phyloP scores from a whole-genome alignment of 768 basidiomycete species.

The Austroboletus eburneus region DNA sequence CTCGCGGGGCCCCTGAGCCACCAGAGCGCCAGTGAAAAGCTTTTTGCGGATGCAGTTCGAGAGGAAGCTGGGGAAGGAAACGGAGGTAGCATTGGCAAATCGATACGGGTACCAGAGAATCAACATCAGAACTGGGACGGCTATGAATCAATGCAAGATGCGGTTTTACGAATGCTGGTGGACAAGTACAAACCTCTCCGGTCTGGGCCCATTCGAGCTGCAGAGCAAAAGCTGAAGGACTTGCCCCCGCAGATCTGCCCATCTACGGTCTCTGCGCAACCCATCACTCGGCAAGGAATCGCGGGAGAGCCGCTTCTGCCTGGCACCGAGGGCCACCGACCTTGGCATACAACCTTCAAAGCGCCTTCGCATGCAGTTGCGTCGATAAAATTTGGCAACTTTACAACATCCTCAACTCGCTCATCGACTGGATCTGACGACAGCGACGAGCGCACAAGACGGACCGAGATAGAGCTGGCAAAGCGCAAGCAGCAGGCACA shows the following conservation, averaged over 20 bases:
- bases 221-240: constrained; percentile 63
- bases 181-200: constrained; percentile 84
- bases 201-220: constrained; percentile 51
- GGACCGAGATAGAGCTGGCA: constrained; percentile 45
- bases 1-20: constrained; percentile 21
- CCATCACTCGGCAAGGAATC: constrained; percentile 7
- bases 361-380: constrained; percentile 51
- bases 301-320: constrained; percentile 51
- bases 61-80: constrained; percentile 44
- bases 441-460: constrained; percentile 38
- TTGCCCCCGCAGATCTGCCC: constrained; percentile 38
- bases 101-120: constrained; percentile 36
- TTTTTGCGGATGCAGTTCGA: constrained; percentile 1
- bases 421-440: constrained; percentile 11
- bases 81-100: constrained; percentile 14
- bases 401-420: constrained; percentile 30
- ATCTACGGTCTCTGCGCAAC: constrained; percentile 3
- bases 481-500: constrained; percentile 52
- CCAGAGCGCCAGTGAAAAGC: too few relatives aligned
- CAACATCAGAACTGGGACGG: constrained; percentile 72
- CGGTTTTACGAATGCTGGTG: constrained; percentile 78
- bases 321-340: constrained; percentile 51
- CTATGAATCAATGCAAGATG: constrained; percentile 65
- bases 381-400: constrained; percentile 50
- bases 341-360: constrained; percentile 69